phyloP scores from a whole-genome alignment of 2,329 filamentous ascomycete species.

The Myriangium duriaei region DNA sequence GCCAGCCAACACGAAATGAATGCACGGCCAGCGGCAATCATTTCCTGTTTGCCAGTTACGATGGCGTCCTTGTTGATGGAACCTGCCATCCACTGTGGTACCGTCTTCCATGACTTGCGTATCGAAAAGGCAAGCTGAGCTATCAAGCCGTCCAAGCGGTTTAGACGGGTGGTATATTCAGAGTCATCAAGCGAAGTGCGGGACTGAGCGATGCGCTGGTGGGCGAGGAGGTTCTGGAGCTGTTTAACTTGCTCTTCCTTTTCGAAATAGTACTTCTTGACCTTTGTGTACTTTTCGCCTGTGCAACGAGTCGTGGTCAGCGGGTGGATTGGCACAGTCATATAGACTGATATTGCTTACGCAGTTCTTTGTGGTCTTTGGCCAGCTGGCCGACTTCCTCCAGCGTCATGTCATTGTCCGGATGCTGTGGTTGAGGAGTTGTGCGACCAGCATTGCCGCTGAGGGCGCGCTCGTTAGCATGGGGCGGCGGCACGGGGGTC shows the following conservation, averaged over 20 bases:
- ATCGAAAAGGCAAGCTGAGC: constrained; percentile 94
- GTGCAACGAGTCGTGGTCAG: constrained; percentile 10
- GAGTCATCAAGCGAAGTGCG: constrained; percentile 90
- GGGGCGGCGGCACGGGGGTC: constrained; percentile 12
- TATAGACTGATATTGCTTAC: constrained; percentile 24
- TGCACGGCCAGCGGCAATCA: constrained; percentile 88
- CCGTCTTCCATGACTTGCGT: constrained; percentile 77
- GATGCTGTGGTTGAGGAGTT: constrained; percentile 33
- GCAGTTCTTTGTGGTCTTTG: constrained; percentile 39
- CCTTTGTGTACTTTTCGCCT: constrained; percentile 96
- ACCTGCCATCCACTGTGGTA: constrained; percentile 68
- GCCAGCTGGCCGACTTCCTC: constrained; percentile 35
- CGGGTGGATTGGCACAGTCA: background rate
- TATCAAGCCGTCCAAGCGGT: constrained; percentile 81
- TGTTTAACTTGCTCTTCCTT: constrained; percentile 82
- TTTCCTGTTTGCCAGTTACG: constrained; percentile 84
- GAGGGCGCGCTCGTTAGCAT: constrained; percentile 10
- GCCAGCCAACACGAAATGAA: constrained; percentile 82
- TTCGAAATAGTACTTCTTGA: constrained; percentile 95
- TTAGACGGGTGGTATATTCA: constrained; percentile 83
- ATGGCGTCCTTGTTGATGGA: constrained; percentile 78
- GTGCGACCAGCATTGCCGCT: constrained; percentile 26
- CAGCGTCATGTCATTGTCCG: constrained; percentile 32
- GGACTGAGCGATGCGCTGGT: constrained; percentile 88
- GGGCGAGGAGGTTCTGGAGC: constrained; percentile 92